phyloP scores from a whole-genome alignment of 2,329 filamentous ascomycete species.

The Colletotrichum caudatum region DNA sequence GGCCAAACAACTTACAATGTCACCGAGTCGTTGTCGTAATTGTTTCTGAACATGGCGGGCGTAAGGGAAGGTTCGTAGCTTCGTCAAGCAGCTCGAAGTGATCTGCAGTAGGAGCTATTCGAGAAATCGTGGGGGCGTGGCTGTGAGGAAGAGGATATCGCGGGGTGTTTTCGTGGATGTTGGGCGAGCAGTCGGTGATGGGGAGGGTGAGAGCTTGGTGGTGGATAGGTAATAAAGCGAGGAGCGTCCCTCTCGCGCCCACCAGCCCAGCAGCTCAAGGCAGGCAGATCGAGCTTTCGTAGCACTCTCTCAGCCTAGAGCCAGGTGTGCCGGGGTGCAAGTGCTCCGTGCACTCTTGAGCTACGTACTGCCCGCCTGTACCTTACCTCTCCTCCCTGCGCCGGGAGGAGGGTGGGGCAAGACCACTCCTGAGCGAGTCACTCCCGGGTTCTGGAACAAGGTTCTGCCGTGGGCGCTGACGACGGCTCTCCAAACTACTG shows the following conservation, averaged over 20 bases:
- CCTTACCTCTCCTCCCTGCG: constrained; percentile 17
- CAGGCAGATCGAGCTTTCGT: constrained; percentile 50
- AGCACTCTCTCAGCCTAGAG: constrained; percentile 45
- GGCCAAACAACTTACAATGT: constrained; percentile 81
- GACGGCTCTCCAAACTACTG: constrained; percentile 21
- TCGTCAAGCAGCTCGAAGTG: constrained; percentile 32
- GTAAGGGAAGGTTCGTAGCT: constrained; percentile 38
- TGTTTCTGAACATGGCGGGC: constrained; percentile 92
- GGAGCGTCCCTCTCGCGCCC: constrained; percentile 18
- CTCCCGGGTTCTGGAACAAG: constrained; percentile 36
- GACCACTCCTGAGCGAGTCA: background rate
- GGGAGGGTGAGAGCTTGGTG: constrained; percentile 35
- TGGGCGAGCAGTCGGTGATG: constrained; percentile 32
- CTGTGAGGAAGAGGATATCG: constrained; percentile 25
- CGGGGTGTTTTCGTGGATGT: constrained; percentile 39
- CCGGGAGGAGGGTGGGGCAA: constrained; percentile 5
- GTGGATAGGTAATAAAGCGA: constrained; percentile 34
- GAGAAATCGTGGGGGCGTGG: constrained; percentile 3
- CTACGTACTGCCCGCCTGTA: constrained; percentile 34
- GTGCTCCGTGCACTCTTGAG: constrained; percentile 38
- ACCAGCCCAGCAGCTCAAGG: constrained; percentile 41
- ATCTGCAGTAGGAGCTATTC: constrained; percentile 13
- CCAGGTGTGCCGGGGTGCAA: constrained; percentile 41
- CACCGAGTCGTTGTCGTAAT: constrained; percentile 99
- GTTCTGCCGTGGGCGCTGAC: constrained; percentile 36